Evolutionary conservation across 2,329 filamentous ascomycete genomes (phyloP).

Genomic region (Talaromyces piceae): DNA sequence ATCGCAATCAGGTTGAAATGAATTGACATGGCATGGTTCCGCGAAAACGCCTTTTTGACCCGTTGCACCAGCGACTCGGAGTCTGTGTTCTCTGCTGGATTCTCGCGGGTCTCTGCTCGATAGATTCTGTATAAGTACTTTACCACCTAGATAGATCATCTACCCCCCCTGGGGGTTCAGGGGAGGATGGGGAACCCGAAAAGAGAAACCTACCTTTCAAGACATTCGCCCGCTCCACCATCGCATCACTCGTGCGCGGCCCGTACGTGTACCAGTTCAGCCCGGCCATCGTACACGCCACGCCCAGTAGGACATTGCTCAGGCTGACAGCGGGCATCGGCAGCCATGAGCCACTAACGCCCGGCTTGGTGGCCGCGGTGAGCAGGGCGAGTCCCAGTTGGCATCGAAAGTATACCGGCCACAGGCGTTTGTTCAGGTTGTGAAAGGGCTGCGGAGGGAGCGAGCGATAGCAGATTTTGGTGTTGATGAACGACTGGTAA

Average conservation of each 20-base stretch:
- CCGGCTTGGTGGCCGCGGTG: slow-evolving; percentile 23
- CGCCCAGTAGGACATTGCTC: slow-evolving; percentile 20
- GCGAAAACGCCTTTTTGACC: slow-evolving; percentile 27
- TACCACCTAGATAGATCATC: neutral
- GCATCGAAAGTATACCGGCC: slow-evolving; percentile 33
- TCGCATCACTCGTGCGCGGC: slow-evolving; percentile 25
- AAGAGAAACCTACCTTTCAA: slow-evolving; percentile 12
- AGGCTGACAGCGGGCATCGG: slow-evolving; percentile 19
- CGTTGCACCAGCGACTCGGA: slow-evolving; percentile 4
- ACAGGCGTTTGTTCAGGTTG: slow-evolving; percentile 32
- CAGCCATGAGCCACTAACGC: slow-evolving; percentile 24
- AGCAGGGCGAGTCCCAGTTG: slow-evolving; percentile 30
- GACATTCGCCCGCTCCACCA: slow-evolving; percentile 26
- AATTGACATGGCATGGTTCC: slow-evolving; percentile 36
- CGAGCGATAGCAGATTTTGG: slow-evolving; percentile 30
- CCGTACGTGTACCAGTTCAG: slow-evolving; percentile 33
- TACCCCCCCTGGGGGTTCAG: too few relatives aligned
- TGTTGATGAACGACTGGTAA: slow-evolving; percentile 34
- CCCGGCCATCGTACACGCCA: slow-evolving; percentile 24
- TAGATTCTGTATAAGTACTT: neutral
- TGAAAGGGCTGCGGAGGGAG: slow-evolving; percentile 33
- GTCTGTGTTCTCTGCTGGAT: neutral
- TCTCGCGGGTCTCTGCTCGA: slow-evolving; percentile 2
- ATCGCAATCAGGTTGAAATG: slow-evolving; percentile 37
- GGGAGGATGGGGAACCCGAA: neutral